phyloP scores from a whole-genome alignment of 208 protist species.

The Wallacemonas sp. region DNA sequence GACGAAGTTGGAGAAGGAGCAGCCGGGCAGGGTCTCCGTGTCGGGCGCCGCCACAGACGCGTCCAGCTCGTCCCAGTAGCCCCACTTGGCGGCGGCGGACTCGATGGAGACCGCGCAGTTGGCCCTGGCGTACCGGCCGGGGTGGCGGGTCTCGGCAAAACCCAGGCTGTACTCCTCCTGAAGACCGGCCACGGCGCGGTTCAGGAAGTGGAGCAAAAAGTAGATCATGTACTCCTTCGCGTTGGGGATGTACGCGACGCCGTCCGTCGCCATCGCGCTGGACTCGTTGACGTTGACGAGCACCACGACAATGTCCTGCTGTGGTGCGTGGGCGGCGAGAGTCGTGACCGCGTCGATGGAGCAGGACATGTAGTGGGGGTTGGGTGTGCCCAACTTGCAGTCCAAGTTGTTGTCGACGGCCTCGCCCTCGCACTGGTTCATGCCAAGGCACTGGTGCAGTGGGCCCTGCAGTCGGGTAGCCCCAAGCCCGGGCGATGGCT shows the following conservation, averaged over 20 bases:
- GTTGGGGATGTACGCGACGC: conserved; percentile 56
- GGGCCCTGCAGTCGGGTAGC: conserved; percentile 16
- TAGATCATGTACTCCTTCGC: conserved; percentile 45
- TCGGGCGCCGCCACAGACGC: neutral
- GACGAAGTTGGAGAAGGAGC: conserved; percentile 60
- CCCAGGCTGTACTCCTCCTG: conserved; percentile 60
- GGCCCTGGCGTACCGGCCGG: conserved; percentile 12
- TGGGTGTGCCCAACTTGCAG: conserved; percentile 39
- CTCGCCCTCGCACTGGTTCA: conserved; percentile 20
- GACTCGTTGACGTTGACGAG: conserved; percentile 49
- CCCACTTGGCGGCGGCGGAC: conserved; percentile 31
- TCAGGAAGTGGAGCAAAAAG: conserved; percentile 68
- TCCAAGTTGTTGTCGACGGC: conserved; percentile 41
- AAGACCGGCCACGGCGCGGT: conserved; percentile 50
- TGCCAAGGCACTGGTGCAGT: conserved; percentile 23
- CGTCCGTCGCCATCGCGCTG: conserved; percentile 31
- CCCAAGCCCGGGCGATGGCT: conserved; percentile 32
- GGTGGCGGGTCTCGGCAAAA: conserved; percentile 21
- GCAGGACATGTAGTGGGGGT: conserved; percentile 48
- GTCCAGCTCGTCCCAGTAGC: conserved; percentile 31
- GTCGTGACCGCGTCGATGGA: conserved; percentile 26
- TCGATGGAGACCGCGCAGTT: conserved; percentile 45
- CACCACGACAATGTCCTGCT: conserved; percentile 54
- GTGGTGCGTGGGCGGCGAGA: conserved; percentile 31
- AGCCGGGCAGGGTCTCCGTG: conserved; percentile 22